Percentiles rank a stretch among this genome's conserved stretches.
Evolutionary conservation across 2,329 filamentous ascomycete species (phyloP).

Genomic region (Colletotrichum chrysophilum): DNA sequence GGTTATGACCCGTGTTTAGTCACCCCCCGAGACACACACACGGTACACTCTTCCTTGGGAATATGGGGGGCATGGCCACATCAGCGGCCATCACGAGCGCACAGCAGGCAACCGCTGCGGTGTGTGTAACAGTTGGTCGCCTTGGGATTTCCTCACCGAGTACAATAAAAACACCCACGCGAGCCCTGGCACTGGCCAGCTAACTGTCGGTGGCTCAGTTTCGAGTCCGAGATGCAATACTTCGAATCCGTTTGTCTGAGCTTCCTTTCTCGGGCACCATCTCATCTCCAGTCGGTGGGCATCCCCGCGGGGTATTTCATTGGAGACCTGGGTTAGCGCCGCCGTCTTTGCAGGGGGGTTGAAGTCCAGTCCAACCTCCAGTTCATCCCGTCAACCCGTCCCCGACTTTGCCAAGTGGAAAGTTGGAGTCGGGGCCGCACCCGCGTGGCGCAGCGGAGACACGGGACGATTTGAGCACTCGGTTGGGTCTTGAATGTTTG

Average conservation of each 20-base stretch:
- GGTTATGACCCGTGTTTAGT: background rate
- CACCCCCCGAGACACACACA: background rate
- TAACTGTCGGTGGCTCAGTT: background rate
- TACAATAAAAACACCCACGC: background rate
- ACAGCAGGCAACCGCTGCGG: background rate
- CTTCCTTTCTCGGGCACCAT: background rate
- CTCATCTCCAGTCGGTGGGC: background rate
- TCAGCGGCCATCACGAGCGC: background rate
- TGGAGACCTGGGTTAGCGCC: background rate
- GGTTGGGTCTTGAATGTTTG: background rate
- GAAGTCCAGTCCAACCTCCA: background rate
- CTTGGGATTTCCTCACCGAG: background rate
- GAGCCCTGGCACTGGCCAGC: background rate
- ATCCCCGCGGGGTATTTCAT: background rate
- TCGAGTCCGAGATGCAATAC: background rate
- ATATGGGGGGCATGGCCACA: constrained; percentile 6
- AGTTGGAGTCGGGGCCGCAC: background rate
- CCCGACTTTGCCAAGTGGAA: background rate
- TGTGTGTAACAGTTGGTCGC: background rate
- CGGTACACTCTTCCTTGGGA: background rate
- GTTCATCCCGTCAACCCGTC: background rate
- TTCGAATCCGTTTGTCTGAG: background rate
- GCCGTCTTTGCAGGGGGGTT: background rate
- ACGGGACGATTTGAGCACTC: background rate
- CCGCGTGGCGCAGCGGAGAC: constrained; percentile 2